Base-by-base conservation (phyloP, 2,329 filamentous ascomycete species). In the Leptoxyphium fumago region DNA sequence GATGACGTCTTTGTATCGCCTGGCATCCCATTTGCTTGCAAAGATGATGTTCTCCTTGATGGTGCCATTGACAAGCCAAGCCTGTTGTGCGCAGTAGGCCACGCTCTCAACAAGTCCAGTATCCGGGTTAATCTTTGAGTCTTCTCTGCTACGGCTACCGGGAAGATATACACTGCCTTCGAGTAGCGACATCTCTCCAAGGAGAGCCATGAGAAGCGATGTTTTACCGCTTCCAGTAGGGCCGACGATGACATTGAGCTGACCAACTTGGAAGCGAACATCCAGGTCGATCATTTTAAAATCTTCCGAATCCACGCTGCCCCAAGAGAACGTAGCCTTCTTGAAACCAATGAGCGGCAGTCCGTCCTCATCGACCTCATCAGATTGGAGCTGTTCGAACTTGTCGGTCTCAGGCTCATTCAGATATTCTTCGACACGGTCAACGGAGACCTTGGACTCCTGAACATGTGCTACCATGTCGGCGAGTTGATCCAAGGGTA, bases 391-490 rank as follows among this genome's bases (percentile, higher is more conserved):
- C 59, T 96, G 91, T 32, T 76, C 71, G 59, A 95, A 96, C 62
- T 98, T 98, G 46, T 93, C 86, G 0, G 91, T 98, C 66, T 98
- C 91, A 7, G 91, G 87, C 60, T 98, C 91, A 45, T 74, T 80
- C 38, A 98, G 65, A 56, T 95, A 98, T 54, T 94, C 84, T 58
- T 98, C 89, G 7, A 98, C 85, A 70, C 91, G 88, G 57, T 95
- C 88, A 42, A 98, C 80, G 0, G 91, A 98, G 15, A 98, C 89
- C 66, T 94, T 94, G 18, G 88, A 85, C 64, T 98, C 91, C 66
- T 95, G 87, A 3, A 98, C 88, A 65, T 96, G 91, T 10, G 91
- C 91, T 58, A 96, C 82, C 91, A 98, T 98, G 63, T 98, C 91
- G 42, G 91, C 91, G 43, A 98, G 74, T 65, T 96, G 89, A 61